Conservation (phyloP, 371 early-diverging fungal genomes). For the Mortierella sp. region DNA sequence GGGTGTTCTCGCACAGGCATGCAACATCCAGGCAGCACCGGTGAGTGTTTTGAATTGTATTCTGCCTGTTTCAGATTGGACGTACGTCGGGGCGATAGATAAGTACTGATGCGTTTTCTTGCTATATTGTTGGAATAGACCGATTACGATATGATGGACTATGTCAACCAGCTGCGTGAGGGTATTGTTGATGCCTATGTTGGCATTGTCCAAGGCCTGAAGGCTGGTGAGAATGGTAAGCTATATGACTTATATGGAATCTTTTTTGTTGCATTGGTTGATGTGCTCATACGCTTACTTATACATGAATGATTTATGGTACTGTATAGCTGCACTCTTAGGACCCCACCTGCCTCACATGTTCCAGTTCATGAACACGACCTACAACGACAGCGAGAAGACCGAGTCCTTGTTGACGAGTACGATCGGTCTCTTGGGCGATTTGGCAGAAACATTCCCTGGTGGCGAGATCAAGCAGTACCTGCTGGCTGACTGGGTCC, state of each 20-base stretch:
- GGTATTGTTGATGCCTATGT: conserved; percentile 95
- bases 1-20: conserved; percentile 88
- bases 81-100: conserved; percentile 5
- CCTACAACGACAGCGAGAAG: conserved; percentile 69
- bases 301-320: too few relatives aligned
- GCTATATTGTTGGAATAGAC: conserved; percentile 40
- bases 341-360: conserved; percentile 72
- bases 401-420: conserved; percentile 74
- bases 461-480: conserved; percentile 71
- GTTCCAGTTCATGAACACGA: conserved; percentile 79
- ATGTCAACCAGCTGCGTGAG: conserved; percentile 84
- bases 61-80: not conserved
- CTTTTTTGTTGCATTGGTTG: too few relatives aligned
- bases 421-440: conserved; percentile 88
- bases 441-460: conserved; percentile 82
- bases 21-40: conserved; percentile 69
- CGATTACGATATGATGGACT: conserved; percentile 86
- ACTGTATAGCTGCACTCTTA: conserved; percentile 65
- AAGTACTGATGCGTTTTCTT: conserved; percentile 13
- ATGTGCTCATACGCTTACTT: too few relatives aligned
- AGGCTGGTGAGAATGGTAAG: conserved; percentile 68
- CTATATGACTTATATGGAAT: too few relatives aligned
- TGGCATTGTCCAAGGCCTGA: conserved; percentile 94
- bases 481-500: conserved; percentile 75
- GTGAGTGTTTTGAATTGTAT: conserved; percentile 18